phyloP scores from a whole-genome alignment of 768 basidiomycete species.

The Tephrocybe rancida region DNA sequence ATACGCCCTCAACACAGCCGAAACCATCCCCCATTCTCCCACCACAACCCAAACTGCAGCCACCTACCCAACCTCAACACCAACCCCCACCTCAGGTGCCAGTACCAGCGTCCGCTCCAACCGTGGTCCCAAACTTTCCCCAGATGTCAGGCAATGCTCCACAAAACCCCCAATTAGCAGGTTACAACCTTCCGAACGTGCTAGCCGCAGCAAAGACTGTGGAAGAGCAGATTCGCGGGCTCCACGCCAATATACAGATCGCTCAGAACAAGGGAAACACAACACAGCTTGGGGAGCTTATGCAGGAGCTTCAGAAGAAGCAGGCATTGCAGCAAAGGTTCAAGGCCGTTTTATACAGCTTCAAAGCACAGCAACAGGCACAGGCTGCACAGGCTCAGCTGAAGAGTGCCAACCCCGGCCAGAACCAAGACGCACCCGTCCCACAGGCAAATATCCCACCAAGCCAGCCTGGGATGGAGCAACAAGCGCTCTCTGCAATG shows the following conservation, averaged over 20 bases:
- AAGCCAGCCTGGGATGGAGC: constrained; percentile 18
- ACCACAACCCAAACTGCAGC: constrained; percentile 18
- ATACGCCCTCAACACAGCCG: constrained; percentile 23
- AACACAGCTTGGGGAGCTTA: constrained; percentile 7
- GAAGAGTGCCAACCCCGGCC: not conserved
- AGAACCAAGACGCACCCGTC: not conserved
- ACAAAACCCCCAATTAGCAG: not conserved
- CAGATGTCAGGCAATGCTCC: not conserved
- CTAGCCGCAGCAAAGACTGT: not conserved
- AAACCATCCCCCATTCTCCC: constrained; percentile 22
- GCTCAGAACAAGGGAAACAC: constrained; percentile 13
- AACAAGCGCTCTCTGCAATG: constrained; percentile 24
- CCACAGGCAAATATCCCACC: constrained; percentile 1
- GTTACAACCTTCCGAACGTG: not conserved
- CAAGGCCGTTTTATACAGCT: constrained; percentile 1
- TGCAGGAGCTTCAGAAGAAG: constrained; percentile 15
- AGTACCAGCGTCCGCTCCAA: not conserved
- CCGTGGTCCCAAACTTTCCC: constrained; percentile 1
- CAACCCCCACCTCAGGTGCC: constrained; percentile 10
- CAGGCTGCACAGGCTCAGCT: constrained; percentile 15
- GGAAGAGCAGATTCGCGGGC: constrained; percentile 9
- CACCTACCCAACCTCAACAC: constrained; percentile 22
- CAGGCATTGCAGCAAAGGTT: constrained; percentile 2
- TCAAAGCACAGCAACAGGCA: constrained; percentile 4
- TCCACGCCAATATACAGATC: constrained; percentile 6